phyloP scores from a whole-genome alignment of 192 early-diverging fungal genomes.

The Gigaspora rosea region DNA sequence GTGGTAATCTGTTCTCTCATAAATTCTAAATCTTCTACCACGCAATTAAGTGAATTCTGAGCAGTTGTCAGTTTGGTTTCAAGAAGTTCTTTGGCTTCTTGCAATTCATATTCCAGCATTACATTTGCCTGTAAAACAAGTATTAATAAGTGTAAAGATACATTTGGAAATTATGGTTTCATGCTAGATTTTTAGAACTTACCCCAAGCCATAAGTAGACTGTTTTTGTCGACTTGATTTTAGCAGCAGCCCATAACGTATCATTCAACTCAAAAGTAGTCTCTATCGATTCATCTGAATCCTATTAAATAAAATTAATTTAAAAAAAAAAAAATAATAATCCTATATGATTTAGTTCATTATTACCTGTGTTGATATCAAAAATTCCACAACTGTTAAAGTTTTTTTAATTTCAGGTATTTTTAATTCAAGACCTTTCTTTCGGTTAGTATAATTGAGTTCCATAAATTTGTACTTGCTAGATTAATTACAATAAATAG shows the following conservation, averaged over 20 bases:
- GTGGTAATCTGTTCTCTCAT: constrained; percentile 97
- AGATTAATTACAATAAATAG: not conserved
- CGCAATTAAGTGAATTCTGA: constrained; percentile 67
- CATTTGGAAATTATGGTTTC: not conserved
- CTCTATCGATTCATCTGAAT: constrained; percentile 64
- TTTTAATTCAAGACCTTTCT: constrained; percentile 82
- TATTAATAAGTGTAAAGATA: not conserved
- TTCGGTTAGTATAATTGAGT: constrained; percentile 82
- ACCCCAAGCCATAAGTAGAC: constrained; percentile 97
- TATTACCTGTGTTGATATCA: constrained; percentile 50
- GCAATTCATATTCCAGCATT: constrained; percentile 94
- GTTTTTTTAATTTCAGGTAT: constrained; percentile 97
- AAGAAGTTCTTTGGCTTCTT: constrained; percentile 82
- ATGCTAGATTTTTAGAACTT: constrained; percentile 30
- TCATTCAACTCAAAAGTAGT: constrained; percentile 94
- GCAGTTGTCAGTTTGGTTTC: constrained; percentile 75
- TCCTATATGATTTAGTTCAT: not conserved
- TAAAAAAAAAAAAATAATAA: not conserved
- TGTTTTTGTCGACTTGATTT: constrained; percentile 70
- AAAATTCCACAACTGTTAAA: constrained; percentile 79
- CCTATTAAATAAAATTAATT: constrained; percentile 11
- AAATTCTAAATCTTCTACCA: constrained; percentile 90
- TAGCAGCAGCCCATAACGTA: constrained; percentile 87
- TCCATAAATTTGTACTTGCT: constrained; percentile 99
- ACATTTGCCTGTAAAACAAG: constrained; percentile 76